Evolutionary conservation across 768 basidiomycete species (phyloP).

Genomic region (Naganishia antarctica): DNA sequence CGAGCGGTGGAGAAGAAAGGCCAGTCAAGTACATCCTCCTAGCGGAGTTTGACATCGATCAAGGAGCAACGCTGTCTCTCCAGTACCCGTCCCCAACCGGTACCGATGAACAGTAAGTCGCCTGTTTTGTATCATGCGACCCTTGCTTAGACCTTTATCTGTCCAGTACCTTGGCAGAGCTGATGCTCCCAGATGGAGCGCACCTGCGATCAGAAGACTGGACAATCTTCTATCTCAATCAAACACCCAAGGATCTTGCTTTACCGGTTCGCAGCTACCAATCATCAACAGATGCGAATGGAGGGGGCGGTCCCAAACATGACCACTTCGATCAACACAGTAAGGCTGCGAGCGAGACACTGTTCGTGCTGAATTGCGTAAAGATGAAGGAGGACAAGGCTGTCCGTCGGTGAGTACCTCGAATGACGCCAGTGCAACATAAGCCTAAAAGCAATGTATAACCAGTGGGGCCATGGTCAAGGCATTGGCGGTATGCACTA

Average conservation of each 20-base stretch:
- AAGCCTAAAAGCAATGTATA: neutral
- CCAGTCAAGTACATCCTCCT: constrained; percentile 76
- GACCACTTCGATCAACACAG: no score
- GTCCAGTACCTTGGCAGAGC: constrained; percentile 78
- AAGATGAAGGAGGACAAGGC: constrained; percentile 85
- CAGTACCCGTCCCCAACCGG: constrained; percentile 94
- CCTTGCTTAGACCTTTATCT: neutral
- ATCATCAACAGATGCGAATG: no score
- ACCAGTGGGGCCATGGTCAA: constrained; percentile 85
- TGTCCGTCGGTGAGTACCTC: constrained; percentile 60
- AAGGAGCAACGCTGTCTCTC: constrained; percentile 86
- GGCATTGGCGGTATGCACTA: constrained; percentile 87
- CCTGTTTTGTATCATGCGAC: neutral
- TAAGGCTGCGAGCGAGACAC: constrained; percentile 54
- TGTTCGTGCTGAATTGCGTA: constrained; percentile 86
- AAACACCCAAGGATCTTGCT: no score
- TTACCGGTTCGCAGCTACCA: no score
- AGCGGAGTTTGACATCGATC: constrained; percentile 97
- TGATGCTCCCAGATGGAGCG: constrained; percentile 98
- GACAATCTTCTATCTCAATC: constrained; percentile 98
- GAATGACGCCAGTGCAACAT: neutral
- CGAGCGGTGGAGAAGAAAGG: constrained; percentile 39
- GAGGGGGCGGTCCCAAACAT: no score
- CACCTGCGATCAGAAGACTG: constrained; percentile 92
- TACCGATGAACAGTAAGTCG: constrained; percentile 79